Percentiles rank a stretch among this genome's conserved stretches.
phyloP scores from a whole-genome alignment of 1,284 basidiomycete genomes.

The Cryptococcus amylolentus region DNA sequence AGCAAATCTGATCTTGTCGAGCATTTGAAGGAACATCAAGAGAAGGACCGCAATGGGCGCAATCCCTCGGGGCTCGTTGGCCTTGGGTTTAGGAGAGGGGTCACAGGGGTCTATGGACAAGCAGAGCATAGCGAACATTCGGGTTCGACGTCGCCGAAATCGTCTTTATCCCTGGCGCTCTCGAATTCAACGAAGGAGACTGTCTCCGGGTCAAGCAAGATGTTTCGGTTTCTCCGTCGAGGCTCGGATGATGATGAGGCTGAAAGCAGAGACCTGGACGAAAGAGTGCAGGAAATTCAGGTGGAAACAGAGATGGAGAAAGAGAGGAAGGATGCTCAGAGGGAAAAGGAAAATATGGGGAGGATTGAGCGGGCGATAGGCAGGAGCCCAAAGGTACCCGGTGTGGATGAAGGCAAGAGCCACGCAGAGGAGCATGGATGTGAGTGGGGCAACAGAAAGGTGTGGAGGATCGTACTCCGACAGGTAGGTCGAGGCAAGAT shows the following conservation, averaged over 20 bases:
- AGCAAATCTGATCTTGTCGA: constrained; percentile 26
- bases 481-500: constrained; percentile 28
- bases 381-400: constrained; percentile 2
- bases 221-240: constrained; percentile 20
- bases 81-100: constrained; percentile 24
- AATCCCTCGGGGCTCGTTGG: constrained; percentile 24
- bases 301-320: constrained; percentile 41
- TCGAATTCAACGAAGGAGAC: constrained; percentile 8
- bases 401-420: not conserved
- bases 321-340: constrained; percentile 28
- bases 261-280: constrained; percentile 17
- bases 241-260: constrained; percentile 7
- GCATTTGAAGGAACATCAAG: constrained; percentile 32
- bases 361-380: constrained; percentile 21
- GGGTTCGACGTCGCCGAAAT: constrained; percentile 25
- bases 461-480: constrained; percentile 25
- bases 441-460: not conserved
- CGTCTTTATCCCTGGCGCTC: constrained; percentile 16
- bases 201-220: constrained; percentile 6
- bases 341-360: constrained; percentile 27
- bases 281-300: constrained; percentile 34
- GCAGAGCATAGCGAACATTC: constrained; percentile 23
- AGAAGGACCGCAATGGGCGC: constrained; percentile 10
- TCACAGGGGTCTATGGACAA: constrained; percentile 30
- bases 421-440: not conserved